Base-by-base conservation (phyloP, 805 yeast species). In the Kluyveromyces nonfermentans region DNA sequence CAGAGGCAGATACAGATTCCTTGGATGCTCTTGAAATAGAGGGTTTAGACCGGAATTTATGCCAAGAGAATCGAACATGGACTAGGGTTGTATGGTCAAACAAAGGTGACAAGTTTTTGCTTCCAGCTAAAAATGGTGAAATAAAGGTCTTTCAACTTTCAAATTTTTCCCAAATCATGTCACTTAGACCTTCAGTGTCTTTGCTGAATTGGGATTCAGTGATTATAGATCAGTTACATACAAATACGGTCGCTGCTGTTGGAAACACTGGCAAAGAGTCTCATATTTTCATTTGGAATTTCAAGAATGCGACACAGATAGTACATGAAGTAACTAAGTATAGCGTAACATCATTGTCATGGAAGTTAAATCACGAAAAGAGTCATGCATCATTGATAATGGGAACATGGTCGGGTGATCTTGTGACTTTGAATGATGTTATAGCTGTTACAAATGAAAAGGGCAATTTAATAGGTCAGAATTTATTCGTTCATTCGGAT, bases 21-120 rank as follows among this genome's bases (percentile, higher is more conserved):
- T 48, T 59, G 52, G 80, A 74, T 37, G 70, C 71, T 39, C 58
- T 62, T 3, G 73, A 68, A 3, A 72, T 67, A 21, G 53, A 48
- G 18, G 60, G 54, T 33, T 16, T 38, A 1, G 70, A 64, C 48
- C 52, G 60, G 8, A 63, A 60, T 37, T 56, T 54, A 33, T 49
- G 56, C 28, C 61, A 57, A 34, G 71, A 68, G 33, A 69, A 68
- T 53, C 62, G 74, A 35, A 57, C 74, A 1, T 64, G 80, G 20
- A 71, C 85, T 0, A 73, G 72, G 35, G 71, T 78, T 2, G 75
- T 73, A 32, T 87, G 95, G 95, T 75, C 78, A 45, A 75, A 82
- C 2, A 69, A 73, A 42, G 95, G 95, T 15, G 75, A 75, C 42
- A 60, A 68, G n/a, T 67, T 87, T 39, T 86, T 88, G 2, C 55